These are phyloP conservation scores for Xylaria sp. DNA, from an alignment of 2,329 filamentous ascomycete species.

Conservation along the genomic window DNA sequence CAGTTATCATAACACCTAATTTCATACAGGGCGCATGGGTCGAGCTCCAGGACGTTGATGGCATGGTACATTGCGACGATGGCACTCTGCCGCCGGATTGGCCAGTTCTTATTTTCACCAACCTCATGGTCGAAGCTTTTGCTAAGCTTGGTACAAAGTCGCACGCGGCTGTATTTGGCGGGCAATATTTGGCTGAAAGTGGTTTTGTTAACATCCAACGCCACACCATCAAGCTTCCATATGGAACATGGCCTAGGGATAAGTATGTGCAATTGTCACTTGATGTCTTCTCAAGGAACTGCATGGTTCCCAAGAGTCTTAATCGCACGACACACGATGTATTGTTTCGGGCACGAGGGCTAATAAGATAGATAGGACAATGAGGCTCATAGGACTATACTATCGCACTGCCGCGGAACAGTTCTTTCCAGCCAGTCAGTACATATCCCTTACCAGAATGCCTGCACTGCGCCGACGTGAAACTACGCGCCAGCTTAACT, in stretches of 20 bases:
- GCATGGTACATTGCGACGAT: slow-evolving; percentile 53
- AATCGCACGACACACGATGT: neutral
- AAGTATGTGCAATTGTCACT: slow-evolving; percentile 33
- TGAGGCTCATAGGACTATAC: slow-evolving; percentile 55
- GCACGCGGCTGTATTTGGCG: slow-evolving; percentile 52
- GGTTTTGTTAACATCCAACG: slow-evolving; percentile 44
- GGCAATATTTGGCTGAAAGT: slow-evolving; percentile 47
- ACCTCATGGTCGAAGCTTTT: slow-evolving; percentile 51
- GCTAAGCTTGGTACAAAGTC: slow-evolving; percentile 52
- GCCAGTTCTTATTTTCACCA: slow-evolving; percentile 49
- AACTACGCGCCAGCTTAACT: slow-evolving; percentile 5
- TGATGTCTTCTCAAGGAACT: neutral
- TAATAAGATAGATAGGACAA: slow-evolving; percentile 43
- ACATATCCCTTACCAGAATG: neutral
- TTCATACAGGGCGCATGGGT: slow-evolving; percentile 53
- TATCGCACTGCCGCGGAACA: slow-evolving; percentile 55
- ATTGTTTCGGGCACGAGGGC: neutral
- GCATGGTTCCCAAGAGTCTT: neutral
- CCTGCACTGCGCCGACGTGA: neutral
- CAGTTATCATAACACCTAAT: neutral
- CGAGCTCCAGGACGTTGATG: slow-evolving; percentile 58
- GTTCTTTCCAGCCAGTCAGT: slow-evolving; percentile 52
- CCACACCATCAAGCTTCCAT: slow-evolving; percentile 41
- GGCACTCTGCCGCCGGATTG: slow-evolving; percentile 48
- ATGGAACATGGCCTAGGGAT: slow-evolving; percentile 45